Base-by-base conservation (phyloP, 129 eudicot species). In the Tanacetum coccineum region DNA sequence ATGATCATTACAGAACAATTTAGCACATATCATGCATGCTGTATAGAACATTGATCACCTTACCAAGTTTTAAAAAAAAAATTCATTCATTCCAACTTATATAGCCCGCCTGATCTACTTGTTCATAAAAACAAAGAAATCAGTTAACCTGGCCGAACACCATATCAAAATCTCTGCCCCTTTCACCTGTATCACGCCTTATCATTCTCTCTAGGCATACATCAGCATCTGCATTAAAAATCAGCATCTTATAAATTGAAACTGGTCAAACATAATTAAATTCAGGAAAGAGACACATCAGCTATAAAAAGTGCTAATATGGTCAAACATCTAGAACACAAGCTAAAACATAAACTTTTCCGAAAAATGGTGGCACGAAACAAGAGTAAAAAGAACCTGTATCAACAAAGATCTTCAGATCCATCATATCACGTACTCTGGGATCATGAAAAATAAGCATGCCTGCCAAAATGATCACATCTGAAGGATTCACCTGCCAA, bases 221-320 rank as follows among this genome's bases (percentile, higher is more conserved):
- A 77, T 92, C 98, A 86, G 98, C 91, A 88, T 92, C 98, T 92
- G 96, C 96, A 92, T 84, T 84, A 83, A 80, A 83, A 72, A 69
- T 32, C 48, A 65, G 65, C 42, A 36, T 36, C 8, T 58, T 87
- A 66, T 78, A 75, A 85, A 81, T 84, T 76, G 73, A 59, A 59
- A 59, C 62, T 13, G 8, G n/a, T 48, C 53, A 67, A 54, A 70
- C 18, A 47, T 42, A 67, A 53, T 47, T 25, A 44, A 45, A 70
- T 18, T 20, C 12, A 17, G 65, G 19, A 4, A 54, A 26, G 30
- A 21, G 50, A 7, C 42, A 0, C 1, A 9, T 36, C 10, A 36
- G 42, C 42, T 36, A 36, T 36, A 36, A 6, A 36, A 36, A 36
- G 42, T 7, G 42, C 10, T 36, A 36, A 36, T 6, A 36, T 36